A percentile compares a stretch with the other conserved stretches of the same genome.
These are phyloP conservation scores for Larix kaempferi DNA, from an alignment of 75 land plant species.

Conservation along the genomic window DNA sequence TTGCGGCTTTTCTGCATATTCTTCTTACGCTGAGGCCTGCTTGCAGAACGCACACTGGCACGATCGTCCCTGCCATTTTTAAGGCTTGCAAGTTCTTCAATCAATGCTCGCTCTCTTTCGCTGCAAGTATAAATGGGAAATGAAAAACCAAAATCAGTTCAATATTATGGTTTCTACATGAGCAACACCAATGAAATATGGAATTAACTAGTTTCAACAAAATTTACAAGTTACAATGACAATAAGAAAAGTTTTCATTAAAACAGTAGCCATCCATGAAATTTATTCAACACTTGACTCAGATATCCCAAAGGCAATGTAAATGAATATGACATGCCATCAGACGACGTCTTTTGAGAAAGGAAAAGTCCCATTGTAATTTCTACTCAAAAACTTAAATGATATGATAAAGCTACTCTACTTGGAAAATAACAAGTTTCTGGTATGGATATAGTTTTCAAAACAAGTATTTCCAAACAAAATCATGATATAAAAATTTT, in stretches of 20 bases:
- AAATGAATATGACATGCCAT: not conserved
- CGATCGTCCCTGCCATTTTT: not conserved
- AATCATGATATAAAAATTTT: too few species aligned
- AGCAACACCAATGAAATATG: too few species aligned
- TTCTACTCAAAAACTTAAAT: not conserved
- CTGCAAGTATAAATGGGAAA: not conserved
- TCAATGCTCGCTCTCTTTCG: conserved; percentile 7
- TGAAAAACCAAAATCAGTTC: too few species aligned
- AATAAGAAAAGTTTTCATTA: too few species aligned
- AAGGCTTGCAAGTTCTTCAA: conserved; percentile 6
- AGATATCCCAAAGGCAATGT: not conserved
- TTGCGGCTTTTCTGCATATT: conserved; percentile 15
- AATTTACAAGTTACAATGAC: too few species aligned
- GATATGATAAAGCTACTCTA: not conserved
- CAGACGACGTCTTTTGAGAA: not conserved
- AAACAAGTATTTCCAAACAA: not conserved
- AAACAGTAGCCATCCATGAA: too few species aligned
- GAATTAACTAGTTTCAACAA: too few species aligned
- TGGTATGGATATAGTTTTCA: not conserved
- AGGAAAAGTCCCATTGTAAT: not conserved
- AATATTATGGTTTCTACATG: too few species aligned
- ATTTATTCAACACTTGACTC: not conserved
- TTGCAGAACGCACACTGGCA: conserved; percentile 1
- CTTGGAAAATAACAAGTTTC: not conserved
- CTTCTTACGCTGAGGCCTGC: conserved; percentile 20